Evolutionary conservation across 2,329 filamentous ascomycete species (phyloP), one percentile per base, ranked within the genome.

Genomic region (Cercospora beticola): DNA sequence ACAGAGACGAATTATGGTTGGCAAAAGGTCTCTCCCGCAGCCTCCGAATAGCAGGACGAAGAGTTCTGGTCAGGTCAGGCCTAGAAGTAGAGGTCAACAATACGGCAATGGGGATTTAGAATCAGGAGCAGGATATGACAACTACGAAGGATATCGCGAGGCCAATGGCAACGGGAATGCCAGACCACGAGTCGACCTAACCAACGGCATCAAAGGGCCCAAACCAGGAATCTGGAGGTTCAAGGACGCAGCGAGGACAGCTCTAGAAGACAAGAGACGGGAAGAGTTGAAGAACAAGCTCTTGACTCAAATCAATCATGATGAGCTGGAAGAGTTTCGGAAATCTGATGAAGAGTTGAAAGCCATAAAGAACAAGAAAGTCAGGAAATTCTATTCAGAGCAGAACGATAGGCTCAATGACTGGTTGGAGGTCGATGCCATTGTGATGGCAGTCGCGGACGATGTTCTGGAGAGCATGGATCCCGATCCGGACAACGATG

Each of bases 391-490:
- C 73, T 88, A 88, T 76, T 80, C 85, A 70, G 78, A 79, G 14
- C 86, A 87, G 72, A 88, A 88, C 70, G 78, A 81, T 9, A 78
- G 82, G 1, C 74, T 88, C 10, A 85, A 88, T 69, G 86, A 87
- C 70, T 87, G 86, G 86, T 76, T 86, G 10, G 85, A 88, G 75
- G 85, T 88, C 36, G 86, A 88, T 75, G 83, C 85, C 40, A 80
- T 87, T 6, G 86, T 88, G 54, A 82, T 82, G 70, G 82, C 83
- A 26, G 80, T 88, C 46, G 84, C 86, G 10, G 86, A 87, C 73
- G 85, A 88, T 72, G 83, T 88, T 7, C 79, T 88, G n/a, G 87
- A 88, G 67, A 85, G 82, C 52, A 87, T 88, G 82, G 82, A 86
- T 68, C 86, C 86, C 1, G 87, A 88, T 64, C 79, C 83, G 1